Conservation (phyloP, 176 grass and related monocot genomes). For the Tillandsia fasciculata region DNA sequence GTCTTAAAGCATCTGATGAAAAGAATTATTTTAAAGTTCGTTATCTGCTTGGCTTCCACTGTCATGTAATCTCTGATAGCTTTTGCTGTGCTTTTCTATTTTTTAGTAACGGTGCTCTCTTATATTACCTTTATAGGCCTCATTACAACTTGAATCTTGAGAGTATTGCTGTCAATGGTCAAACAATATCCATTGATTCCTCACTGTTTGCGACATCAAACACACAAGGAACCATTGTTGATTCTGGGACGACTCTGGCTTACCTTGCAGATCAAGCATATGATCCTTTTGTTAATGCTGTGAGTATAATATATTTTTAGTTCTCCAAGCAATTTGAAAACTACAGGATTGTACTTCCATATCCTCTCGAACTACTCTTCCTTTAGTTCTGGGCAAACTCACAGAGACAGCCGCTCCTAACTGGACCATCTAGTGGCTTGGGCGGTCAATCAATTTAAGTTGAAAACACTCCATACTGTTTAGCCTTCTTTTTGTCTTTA, state of each 20-base stretch:
- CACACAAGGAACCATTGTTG: slow-evolving; percentile 92
- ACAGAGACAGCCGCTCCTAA: no score
- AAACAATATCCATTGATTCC: slow-evolving; percentile 60
- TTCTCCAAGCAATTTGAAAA: not conserved
- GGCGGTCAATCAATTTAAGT: not conserved
- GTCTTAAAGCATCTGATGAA: not conserved
- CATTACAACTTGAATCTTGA: slow-evolving; percentile 96
- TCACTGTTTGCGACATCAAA: slow-evolving; percentile 82
- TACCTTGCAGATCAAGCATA: slow-evolving; percentile 88
- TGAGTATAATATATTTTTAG: slow-evolving; percentile 32
- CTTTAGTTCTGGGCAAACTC: no score
- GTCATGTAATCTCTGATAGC: not conserved
- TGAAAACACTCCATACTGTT: no score
- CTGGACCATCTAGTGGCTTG: not conserved
- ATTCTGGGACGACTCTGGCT: slow-evolving; percentile 90
- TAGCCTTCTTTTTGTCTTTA: no score
- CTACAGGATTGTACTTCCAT: not conserved
- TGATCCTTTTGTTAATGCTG: slow-evolving; percentile 88
- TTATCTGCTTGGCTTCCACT: not conserved
- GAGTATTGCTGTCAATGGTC: slow-evolving; percentile 85
- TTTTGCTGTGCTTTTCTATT: not conserved
- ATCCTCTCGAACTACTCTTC: not conserved
- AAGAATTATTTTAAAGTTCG: not conserved
- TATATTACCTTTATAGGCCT: slow-evolving; percentile 45
- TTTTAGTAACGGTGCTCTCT: not conserved